Evolutionary conservation across 2,329 filamentous ascomycete species (phyloP).

Genomic region (Claviceps sp.): DNA sequence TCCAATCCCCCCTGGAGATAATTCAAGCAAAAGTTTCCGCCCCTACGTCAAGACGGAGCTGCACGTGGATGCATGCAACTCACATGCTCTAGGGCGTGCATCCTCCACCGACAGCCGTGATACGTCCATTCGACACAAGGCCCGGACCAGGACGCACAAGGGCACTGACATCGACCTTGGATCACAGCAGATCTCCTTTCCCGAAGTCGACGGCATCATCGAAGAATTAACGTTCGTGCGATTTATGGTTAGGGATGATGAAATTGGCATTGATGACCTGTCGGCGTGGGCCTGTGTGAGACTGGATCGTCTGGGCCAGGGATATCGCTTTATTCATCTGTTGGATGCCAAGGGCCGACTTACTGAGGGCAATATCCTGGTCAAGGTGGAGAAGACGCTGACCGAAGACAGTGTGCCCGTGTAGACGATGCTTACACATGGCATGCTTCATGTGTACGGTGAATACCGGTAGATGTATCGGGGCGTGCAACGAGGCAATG

Average conservation of each 20-base stretch:
- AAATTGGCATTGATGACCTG: constrained; percentile 63
- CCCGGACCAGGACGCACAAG: constrained; percentile 42
- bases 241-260: constrained; percentile 81
- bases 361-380: constrained; percentile 56
- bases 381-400: constrained; percentile 55
- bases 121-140: constrained; percentile 38
- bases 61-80: constrained; percentile 58
- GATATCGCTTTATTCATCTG: constrained; percentile 67
- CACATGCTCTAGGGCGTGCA: constrained; percentile 23
- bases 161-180: constrained; percentile 51
- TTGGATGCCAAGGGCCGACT: constrained; percentile 53
- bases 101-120: constrained; percentile 25
- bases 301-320: constrained; percentile 63
- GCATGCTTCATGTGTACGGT: no score
- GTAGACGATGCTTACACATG: neutral
- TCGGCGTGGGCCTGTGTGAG: constrained; percentile 83
- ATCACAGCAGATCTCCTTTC: constrained; percentile 44
- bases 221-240: constrained; percentile 61
- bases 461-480: neutral
- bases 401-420: constrained; percentile 3
- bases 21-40: constrained; percentile 43
- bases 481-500: neutral
- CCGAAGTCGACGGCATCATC: constrained; percentile 40
- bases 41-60: constrained; percentile 78
- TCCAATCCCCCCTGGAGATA: constrained; percentile 45